Evolutionary conservation across 2,329 filamentous ascomycete species (phyloP).

Genomic region (Leptodontidium sp.): DNA sequence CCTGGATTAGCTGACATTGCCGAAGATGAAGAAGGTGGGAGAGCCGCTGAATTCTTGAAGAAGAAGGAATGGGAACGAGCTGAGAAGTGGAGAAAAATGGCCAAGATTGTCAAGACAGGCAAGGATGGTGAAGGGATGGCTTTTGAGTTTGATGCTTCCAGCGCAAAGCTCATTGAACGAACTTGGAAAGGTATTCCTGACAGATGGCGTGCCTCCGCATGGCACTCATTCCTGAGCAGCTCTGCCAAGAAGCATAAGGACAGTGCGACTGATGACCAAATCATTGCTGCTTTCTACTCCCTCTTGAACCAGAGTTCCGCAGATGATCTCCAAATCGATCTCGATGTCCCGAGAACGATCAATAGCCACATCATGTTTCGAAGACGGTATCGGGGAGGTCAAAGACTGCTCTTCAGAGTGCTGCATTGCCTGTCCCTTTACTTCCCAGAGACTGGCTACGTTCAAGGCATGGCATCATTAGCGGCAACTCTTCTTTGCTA

Average conservation of each 20-base stretch:
- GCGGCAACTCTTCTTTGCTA: constrained; percentile 94
- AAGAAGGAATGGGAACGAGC: constrained; percentile 69
- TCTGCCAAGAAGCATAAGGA: constrained; percentile 73
- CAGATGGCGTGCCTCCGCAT: constrained; percentile 90
- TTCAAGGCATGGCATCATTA: constrained; percentile 96
- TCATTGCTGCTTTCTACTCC: constrained; percentile 76
- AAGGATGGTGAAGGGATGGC: constrained; percentile 64
- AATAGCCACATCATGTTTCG: constrained; percentile 98
- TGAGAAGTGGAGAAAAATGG: constrained; percentile 75
- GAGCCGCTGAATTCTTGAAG: constrained; percentile 63
- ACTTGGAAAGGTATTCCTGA: constrained; percentile 99
- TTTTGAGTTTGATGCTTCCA: constrained; percentile 82
- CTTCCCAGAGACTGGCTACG: constrained; percentile 90
- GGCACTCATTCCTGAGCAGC: constrained; percentile 88
- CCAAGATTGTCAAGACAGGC: constrained; percentile 61
- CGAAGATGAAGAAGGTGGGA: constrained; percentile 63
- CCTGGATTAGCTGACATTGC: constrained; percentile 63
- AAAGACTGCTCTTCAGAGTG: constrained; percentile 90
- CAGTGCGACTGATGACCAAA: constrained; percentile 71
- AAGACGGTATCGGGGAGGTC: constrained; percentile 87
- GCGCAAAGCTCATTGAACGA: constrained; percentile 85
- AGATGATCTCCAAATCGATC: constrained; percentile 96
- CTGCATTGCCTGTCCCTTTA: constrained; percentile 92
- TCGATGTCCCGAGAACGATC: constrained; percentile 95
- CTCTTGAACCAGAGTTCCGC: constrained; percentile 78